Evolutionary conservation across 257 asterid species (phyloP), one percentile per base, ranked within the genome.

Genomic region (Solanum pennellii): DNA sequence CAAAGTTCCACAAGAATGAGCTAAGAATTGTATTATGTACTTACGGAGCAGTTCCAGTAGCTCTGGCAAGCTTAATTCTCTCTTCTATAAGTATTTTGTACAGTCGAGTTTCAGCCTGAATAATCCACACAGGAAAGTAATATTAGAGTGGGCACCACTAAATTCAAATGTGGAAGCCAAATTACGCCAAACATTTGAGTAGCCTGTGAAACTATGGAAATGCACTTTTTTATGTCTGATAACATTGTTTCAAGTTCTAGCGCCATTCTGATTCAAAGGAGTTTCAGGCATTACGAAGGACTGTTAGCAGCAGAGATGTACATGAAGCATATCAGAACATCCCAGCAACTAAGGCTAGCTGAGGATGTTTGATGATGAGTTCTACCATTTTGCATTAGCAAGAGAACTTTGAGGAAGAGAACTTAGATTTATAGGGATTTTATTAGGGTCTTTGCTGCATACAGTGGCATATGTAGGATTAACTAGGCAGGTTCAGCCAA

Each of bases 21-120:
- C 68, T 47, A n/a, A 25, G 42, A 29, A 47, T 49, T 47, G 16
- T 80, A 47, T 29, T 80, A 27, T 80, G 82, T 86, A 92, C 98
- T 90, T 89, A 96, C 99, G 99, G 98, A 86, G 99, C 99, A 85
- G 96, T 94, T 92, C 95, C 95, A 82, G 89, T 84, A 47, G 92
- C 91, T 92, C 93, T 94, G 71, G 98, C 99, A 89, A 95, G 95
- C 91, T 93, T 93, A 93, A 91, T 91, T 92, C 99, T 94, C 94
- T 94, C 96, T 91, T 94, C 98, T 82, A 94, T 74, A 83, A 96
- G 98, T 93, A 90, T 83, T 92, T 93, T 94, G 84, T 94, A 93
- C 79, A 95, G 93, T 93, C 89, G 89, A 83, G 83, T 94, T 90
- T 96, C 99, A 86, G 90, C 95, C 98, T 96, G 92, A 89, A 90